Evolutionary conservation across 805 yeast species (phyloP), one percentile per base, ranked within the genome.

Genomic region (Pichia occidentalis): DNA sequence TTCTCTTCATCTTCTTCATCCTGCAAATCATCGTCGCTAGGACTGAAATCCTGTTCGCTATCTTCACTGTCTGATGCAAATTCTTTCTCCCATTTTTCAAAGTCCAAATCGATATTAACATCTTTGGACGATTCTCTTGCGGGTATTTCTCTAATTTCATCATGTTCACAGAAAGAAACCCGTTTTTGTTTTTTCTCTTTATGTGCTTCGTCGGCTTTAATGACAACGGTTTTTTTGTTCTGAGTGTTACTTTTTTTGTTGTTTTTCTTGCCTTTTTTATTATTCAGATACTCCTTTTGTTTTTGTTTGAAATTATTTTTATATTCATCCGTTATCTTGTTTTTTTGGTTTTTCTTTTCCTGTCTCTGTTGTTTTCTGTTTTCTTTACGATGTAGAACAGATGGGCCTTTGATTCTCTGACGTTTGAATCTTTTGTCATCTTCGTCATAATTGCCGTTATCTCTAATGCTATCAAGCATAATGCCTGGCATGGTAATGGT

Each of bases 401-500:
- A 33, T 7, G 22, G 22, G 23, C 24, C 48, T 32, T 23, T 48
- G 43, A 42, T 49, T 39, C 39, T 50, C 44, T 50, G 54, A 49
- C 45, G 61, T 38, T 36, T 45, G 26, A 44, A 41, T 37, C 61
- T 57, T 29, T 62, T 46, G 25, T 48, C 53, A 39, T 62, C 65
- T 17, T 44, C 36, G n/a, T 44, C 63, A 36, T 67, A 66, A 11
- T 50, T 57, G 9, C 53, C 64, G 10, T 51, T 58, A 14, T 52
- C 54, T 26, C 63, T 52, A 32, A 69, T 66, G 45, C 59, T 63
- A 37, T 69, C 73, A 24, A 69, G 50, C 30, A 69, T 47, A 19
- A 52, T 57, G 12, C 69, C 70, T 2, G 74, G 74, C 32, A 69
- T 57, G 31, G 61, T 59, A 29, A 67, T 62, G n/a, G 58, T 58